A percentile compares a stretch with the other conserved stretches of the same genome.
phyloP scores from a whole-genome alignment of 805 yeast genomes.

The Candida silvatica region DNA sequence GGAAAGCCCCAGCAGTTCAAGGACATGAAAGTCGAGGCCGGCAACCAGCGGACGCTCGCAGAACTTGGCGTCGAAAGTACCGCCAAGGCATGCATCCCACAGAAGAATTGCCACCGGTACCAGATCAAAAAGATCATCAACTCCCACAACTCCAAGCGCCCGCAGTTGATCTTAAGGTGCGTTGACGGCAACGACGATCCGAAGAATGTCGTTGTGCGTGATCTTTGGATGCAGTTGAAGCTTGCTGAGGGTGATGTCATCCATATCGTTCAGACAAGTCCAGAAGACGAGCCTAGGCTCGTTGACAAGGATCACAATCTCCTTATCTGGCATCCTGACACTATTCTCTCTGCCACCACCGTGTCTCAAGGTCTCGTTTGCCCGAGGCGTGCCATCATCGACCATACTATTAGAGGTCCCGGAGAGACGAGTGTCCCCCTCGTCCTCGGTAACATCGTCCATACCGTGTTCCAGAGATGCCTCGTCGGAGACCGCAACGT shows the following conservation, averaged over 20 bases:
- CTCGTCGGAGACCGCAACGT: constrained; percentile 30
- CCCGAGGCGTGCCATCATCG: constrained; percentile 58
- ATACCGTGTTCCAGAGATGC: constrained; percentile 62
- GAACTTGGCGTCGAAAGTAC: constrained; percentile 9
- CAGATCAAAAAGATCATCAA: constrained; percentile 30
- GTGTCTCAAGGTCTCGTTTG: constrained; percentile 73
- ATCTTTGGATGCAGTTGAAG: constrained; percentile 48
- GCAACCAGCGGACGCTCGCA: constrained; percentile 6
- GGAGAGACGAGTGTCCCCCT: constrained; percentile 60
- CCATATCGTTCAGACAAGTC: constrained; percentile 42
- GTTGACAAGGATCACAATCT: constrained; percentile 52
- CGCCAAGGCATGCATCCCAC: constrained; percentile 36
- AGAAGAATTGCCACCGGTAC: constrained; percentile 40
- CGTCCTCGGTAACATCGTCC: constrained; percentile 77
- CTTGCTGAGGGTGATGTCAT: constrained; percentile 46
- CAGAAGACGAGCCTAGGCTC: constrained; percentile 25
- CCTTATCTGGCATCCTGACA: constrained; percentile 80
- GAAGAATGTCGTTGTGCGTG: constrained; percentile 45
- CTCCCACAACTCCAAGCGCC: constrained; percentile 20
- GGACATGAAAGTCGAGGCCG: constrained; percentile 13
- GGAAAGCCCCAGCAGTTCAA: constrained; percentile 8
- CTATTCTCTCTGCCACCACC: constrained; percentile 70
- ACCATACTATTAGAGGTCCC: constrained; percentile 46
- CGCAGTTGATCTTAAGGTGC: constrained; percentile 51
- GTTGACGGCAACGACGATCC: constrained; percentile 24